phyloP scores from a whole-genome alignment of 2,329 filamentous ascomycete genomes.

The Aspergillus ruber region DNA sequence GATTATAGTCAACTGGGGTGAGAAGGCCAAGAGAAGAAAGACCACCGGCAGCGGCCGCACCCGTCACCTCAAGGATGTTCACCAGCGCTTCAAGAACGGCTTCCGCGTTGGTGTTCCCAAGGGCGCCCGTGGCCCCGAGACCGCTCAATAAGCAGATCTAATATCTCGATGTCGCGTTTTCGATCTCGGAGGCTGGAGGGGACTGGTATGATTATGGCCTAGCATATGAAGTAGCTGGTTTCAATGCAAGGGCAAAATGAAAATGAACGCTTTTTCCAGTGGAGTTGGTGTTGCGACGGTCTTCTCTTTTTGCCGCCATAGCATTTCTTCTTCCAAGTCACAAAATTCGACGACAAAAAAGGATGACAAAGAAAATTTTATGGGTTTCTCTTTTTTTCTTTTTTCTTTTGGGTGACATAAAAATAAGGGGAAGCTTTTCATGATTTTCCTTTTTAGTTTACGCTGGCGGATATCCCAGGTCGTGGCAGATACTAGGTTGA shows the following conservation, averaged over 20 bases:
- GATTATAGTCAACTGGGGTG: slow-evolving; percentile 88
- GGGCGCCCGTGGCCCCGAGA: slow-evolving; percentile 64
- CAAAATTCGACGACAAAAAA: slow-evolving; percentile 1
- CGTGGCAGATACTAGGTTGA: slow-evolving; percentile 31
- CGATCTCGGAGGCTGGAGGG: slow-evolving; percentile 33
- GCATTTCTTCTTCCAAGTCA: slow-evolving; percentile 13
- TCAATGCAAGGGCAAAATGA: slow-evolving; percentile 28
- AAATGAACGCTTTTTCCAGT: slow-evolving; percentile 21
- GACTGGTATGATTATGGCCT: slow-evolving; percentile 32
- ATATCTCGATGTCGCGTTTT: slow-evolving; percentile 31
- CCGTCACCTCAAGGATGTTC: slow-evolving; percentile 87
- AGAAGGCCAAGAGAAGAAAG: slow-evolving; percentile 99
- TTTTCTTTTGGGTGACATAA: slow-evolving; percentile 16
- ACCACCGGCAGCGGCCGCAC: slow-evolving; percentile 95
- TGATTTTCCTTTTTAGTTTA: slow-evolving; percentile 36
- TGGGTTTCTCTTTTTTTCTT: background rate
- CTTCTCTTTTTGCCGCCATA: slow-evolving; percentile 22
- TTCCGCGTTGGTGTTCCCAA: slow-evolving; percentile 90
- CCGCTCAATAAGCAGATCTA: slow-evolving; percentile 31
- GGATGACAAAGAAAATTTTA: background rate
- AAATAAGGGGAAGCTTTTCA: slow-evolving; percentile 29
- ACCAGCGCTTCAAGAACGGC: slow-evolving; percentile 93
- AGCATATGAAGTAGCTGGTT: slow-evolving; percentile 30
- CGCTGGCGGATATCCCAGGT: slow-evolving; percentile 35
- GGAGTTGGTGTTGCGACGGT: slow-evolving; percentile 32